These are phyloP conservation scores for Sphaerobolus stellatus DNA, from an alignment of 1,284 basidiomycete species.

Conservation along the genomic window DNA sequence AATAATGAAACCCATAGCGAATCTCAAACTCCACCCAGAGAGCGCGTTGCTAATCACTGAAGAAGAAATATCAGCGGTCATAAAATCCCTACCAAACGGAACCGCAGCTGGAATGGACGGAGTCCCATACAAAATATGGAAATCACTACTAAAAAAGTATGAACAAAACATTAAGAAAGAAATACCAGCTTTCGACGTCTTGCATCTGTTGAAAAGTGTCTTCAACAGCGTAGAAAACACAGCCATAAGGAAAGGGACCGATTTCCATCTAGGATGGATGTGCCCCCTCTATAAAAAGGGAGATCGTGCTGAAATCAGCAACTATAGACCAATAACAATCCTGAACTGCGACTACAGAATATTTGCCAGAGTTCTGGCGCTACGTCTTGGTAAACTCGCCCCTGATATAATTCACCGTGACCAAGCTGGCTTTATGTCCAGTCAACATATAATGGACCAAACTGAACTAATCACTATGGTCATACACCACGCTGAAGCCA, in stretches of 20 bases:
- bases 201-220: not conserved
- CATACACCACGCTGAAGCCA: not conserved
- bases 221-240: constrained; percentile 18
- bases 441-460: not conserved
- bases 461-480: not conserved
- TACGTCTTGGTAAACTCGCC: not conserved
- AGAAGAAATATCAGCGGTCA: not conserved
- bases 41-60: no score
- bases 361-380: not conserved
- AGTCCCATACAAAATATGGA: constrained; percentile 21
- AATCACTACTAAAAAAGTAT: not conserved
- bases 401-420: not conserved
- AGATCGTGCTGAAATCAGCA: not conserved
- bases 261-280: constrained; percentile 29
- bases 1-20: no score
- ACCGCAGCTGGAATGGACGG: constrained; percentile 18
- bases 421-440: not conserved
- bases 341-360: not conserved
- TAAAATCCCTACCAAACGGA: not conserved
- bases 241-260: constrained; percentile 10
- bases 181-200: not conserved
- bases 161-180: not conserved
- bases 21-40: no score
- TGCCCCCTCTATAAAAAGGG: not conserved
- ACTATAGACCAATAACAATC: not conserved